These are phyloP conservation scores for Lecanosticta acicola DNA, from an alignment of 2,329 filamentous ascomycete species.

Conservation along the genomic window DNA sequence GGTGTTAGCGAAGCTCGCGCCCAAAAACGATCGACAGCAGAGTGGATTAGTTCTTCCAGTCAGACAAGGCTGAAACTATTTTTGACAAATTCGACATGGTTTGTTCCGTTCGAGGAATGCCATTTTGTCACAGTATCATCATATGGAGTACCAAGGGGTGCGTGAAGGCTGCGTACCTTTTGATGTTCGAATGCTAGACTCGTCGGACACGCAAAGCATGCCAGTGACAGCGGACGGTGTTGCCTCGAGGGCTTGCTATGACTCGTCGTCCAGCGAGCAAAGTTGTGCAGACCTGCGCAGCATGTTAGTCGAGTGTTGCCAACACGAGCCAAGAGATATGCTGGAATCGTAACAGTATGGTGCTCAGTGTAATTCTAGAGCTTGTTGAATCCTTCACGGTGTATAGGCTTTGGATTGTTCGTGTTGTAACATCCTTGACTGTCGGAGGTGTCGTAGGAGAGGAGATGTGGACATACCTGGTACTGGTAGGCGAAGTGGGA, in stretches of 20 bases:
- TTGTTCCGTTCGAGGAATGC: slow-evolving; percentile 64
- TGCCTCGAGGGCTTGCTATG: too few species aligned
- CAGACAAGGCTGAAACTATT: slow-evolving; percentile 69
- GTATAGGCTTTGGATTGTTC: slow-evolving; percentile 57
- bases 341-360: neutral
- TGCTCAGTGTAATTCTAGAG: slow-evolving; percentile 56
- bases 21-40: neutral
- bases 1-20: slow-evolving; percentile 31
- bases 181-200: neutral
- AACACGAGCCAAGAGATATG: neutral
- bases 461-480: slow-evolving; percentile 8
- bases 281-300: neutral
- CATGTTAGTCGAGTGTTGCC: neutral
- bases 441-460: neutral
- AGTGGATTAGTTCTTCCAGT: slow-evolving; percentile 28
- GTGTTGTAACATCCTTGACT: slow-evolving; percentile 31
- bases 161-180: slow-evolving; percentile 15
- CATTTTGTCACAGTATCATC: slow-evolving; percentile 61
- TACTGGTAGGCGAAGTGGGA: neutral
- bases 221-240: neutral
- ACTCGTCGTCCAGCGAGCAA: neutral
- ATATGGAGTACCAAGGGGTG: slow-evolving; percentile 30
- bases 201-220: neutral
- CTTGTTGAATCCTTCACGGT: slow-evolving; percentile 47
- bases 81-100: slow-evolving; percentile 57